phyloP scores from a whole-genome alignment of 441 rosid species.

The Syzygium malaccense region DNA sequence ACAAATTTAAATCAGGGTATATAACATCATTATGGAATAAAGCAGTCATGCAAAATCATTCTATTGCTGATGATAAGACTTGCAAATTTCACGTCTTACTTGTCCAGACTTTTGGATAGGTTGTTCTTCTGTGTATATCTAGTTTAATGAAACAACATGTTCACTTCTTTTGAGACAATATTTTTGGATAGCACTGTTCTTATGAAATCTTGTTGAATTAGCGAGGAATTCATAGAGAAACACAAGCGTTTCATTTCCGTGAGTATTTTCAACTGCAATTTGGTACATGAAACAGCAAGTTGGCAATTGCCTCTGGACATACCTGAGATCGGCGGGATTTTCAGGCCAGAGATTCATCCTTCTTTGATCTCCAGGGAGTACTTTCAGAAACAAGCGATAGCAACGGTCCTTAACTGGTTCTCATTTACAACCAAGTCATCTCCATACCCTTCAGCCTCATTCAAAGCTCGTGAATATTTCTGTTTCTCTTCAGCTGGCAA shows the following conservation, averaged over 20 bases:
- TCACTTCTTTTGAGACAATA: background rate
- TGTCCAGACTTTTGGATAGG: background rate
- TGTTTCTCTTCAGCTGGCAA: conserved; percentile 13
- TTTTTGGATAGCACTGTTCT: background rate
- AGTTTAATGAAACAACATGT: background rate
- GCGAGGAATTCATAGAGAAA: background rate
- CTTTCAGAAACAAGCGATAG: conserved; percentile 16
- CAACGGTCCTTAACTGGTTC: conserved; percentile 8
- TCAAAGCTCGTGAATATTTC: conserved; percentile 5
- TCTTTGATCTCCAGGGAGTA: conserved; percentile 16
- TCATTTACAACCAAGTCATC: conserved; percentile 8
- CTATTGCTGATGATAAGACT: background rate
- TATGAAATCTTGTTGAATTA: background rate
- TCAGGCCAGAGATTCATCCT: conserved; percentile 20
- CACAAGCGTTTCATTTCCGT: background rate
- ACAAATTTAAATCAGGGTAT: background rate
- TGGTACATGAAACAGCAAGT: background rate
- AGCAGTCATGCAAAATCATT: background rate
- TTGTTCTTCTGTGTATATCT: background rate
- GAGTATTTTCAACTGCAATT: background rate
- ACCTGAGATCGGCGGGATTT: conserved; percentile 5
- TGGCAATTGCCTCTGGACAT: background rate
- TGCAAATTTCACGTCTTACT: background rate
- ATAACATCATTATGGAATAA: background rate
- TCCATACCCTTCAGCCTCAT: conserved; percentile 19